Base-by-base conservation (phyloP, 805 yeast genomes). In the Yueomyces sinensis region DNA sequence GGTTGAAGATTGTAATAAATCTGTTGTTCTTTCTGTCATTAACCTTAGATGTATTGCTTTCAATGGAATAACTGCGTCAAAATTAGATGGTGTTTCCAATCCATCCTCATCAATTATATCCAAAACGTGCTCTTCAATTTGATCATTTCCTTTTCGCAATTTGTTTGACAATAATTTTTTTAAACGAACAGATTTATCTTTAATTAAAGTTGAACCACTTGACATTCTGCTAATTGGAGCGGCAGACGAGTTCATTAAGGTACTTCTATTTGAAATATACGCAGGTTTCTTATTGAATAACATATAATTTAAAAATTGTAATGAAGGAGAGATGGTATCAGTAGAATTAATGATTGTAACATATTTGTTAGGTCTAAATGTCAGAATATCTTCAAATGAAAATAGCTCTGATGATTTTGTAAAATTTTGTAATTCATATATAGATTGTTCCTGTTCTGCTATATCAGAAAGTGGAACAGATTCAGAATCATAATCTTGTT, bases 21-120 rank as follows among this genome's bases (percentile, higher is more conserved):
- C 82, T 0, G 82, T 74, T 0, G 83, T 76, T 50, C 87, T 62
- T 36, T 79, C 77, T 1, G 80, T 70, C 32, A 78, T 59, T 29
- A 71, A 70, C 38, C 77, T 64, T 37, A 76, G 53, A 44, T 76
- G 75, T 25, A 46, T 42, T 27, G 45, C 53, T 31, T 39, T 48
- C 34, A 42, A 38, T 7, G 46, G 49, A 9, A 45, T 44, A 15
- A 31, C 32, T 2, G 33, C 32, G 35, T 55, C 53, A 27, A 46
- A 46, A 4, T 53, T 57, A 17, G 48, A 32, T 13, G 37, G 33
- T 30, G 36, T 34, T 11, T 20, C 24, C n/a, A n/a, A n/a, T n/a
- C n/a, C n/a, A 34, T 49, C 51, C 23, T 49, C 51, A 18, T 42
- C 44, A 1, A 42, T 11, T 7, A 22, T 11, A 22, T 11, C 11